Evolutionary conservation across 257 asterid species (phyloP).

Genomic region (Rhazya stricta): DNA sequence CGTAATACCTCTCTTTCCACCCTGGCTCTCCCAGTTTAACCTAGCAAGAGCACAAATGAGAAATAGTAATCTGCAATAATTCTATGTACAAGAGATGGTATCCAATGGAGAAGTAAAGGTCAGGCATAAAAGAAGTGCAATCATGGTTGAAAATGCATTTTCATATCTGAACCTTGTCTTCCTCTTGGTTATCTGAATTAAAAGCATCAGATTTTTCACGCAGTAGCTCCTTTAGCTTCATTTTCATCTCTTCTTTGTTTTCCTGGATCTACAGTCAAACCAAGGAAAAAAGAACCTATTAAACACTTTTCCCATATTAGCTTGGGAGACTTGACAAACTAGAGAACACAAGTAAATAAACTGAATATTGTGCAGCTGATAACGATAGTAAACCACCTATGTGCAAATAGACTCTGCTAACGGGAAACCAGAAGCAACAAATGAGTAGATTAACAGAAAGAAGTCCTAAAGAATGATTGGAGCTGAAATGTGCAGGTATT

Average conservation of each 20-base stretch:
- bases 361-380: not conserved
- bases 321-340: not conserved
- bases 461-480: conserved; percentile 9
- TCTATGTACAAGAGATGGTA: not conserved
- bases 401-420: conserved; percentile 6
- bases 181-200: conserved; percentile 63
- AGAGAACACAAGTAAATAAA: not conserved
- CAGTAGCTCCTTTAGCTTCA: conserved; percentile 66
- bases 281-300: not conserved
- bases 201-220: conserved; percentile 82
- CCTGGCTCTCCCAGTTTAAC: conserved; percentile 87
- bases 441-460: conserved; percentile 6
- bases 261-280: conserved; percentile 41
- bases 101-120: not conserved
- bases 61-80: conserved; percentile 11
- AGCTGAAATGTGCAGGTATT: not conserved
- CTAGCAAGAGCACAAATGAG: conserved; percentile 34
- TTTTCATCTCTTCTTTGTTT: conserved; percentile 76
- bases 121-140: conserved; percentile 9
- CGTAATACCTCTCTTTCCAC: conserved; percentile 95
- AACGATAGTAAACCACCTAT: not conserved
- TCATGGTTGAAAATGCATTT: conserved; percentile 11
- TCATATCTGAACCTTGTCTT: conserved; percentile 64
- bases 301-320: not conserved
- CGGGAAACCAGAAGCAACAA: conserved; percentile 8